Evolutionary conservation across 2,329 filamentous ascomycete genomes (phyloP).

Genomic region (Ploettnerulaceae sp.): DNA sequence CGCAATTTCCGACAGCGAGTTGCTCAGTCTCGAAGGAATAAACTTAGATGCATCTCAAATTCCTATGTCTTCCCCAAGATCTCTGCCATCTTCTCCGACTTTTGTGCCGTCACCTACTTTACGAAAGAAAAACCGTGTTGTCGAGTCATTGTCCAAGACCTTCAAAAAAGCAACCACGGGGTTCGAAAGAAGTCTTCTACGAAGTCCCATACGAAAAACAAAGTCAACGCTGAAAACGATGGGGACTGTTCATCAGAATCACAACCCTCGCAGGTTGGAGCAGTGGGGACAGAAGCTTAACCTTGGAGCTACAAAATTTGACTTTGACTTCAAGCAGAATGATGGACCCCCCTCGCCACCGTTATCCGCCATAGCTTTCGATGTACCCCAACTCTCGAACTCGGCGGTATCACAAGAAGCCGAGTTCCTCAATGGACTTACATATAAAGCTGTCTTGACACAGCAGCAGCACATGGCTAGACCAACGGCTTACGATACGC

Average conservation of each 20-base stretch:
- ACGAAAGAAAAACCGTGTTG: conserved; percentile 24
- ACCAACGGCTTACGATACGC: conserved; percentile 22
- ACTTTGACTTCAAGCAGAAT: conserved; percentile 42
- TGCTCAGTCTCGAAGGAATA: conserved; percentile 32
- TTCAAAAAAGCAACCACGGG: conserved; percentile 36
- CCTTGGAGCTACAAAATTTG: conserved; percentile 38
- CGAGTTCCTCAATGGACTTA: conserved; percentile 32
- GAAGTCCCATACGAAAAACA: conserved; percentile 38
- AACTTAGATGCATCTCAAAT: conserved; percentile 27
- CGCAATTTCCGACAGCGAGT: conserved; percentile 31
- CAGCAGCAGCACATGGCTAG: conserved; percentile 21
- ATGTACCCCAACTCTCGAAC: conserved; percentile 15
- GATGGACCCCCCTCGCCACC: conserved; percentile 41
- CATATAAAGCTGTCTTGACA: conserved; percentile 30
- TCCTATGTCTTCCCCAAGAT: conserved; percentile 15
- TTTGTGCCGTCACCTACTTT: conserved; percentile 8
- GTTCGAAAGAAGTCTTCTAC: conserved; percentile 27
- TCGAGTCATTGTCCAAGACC: conserved; percentile 43
- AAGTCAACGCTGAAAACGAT: conserved; percentile 29
- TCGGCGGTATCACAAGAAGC: conserved; percentile 15
- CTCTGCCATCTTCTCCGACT: conserved; percentile 26
- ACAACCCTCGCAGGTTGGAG: conserved; percentile 38
- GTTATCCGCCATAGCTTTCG: conserved; percentile 38
- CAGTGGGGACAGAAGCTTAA: conserved; percentile 50
- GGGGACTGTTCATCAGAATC: conserved; percentile 37